Evolutionary conservation across 139 green algal genomes (phyloP).

Genomic region (Volvox africanus): DNA sequence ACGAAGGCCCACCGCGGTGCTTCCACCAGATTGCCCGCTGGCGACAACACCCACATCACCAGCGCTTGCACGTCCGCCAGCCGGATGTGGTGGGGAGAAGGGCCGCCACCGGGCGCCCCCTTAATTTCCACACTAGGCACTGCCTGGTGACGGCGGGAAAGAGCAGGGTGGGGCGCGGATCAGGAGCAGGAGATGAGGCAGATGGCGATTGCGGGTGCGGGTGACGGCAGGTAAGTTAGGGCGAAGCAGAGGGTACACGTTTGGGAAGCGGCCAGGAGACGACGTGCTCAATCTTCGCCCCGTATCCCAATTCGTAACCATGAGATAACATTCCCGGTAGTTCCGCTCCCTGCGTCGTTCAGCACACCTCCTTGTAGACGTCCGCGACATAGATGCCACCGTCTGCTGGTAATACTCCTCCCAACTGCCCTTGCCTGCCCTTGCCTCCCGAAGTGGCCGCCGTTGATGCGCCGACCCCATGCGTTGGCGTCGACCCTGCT

Average conservation of each 20-base stretch:
- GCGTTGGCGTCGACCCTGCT: neutral
- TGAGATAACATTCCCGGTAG: no score
- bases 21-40: constrained; percentile 5
- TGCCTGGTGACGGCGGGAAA: neutral
- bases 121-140: constrained; percentile 48
- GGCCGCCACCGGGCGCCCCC: neutral
- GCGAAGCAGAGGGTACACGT: no score
- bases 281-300: no score
- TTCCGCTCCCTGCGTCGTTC: no score
- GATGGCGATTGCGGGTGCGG: neutral
- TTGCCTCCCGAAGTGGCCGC: neutral
- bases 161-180: neutral
- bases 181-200: neutral
- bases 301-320: no score
- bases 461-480: neutral
- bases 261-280: no score
- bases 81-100: neutral
- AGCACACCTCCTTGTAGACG: constrained; percentile 43
- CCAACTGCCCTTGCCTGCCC: neutral
- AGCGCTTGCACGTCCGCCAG: constrained; percentile 55
- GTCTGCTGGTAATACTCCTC: neutral
- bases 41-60: constrained; percentile 45
- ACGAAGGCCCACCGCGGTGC: constrained; percentile 53
- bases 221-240: no score
- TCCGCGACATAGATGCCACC: constrained; percentile 6